phyloP scores from a whole-genome alignment of 192 early-diverging fungal species.

The Podila horticola region DNA sequence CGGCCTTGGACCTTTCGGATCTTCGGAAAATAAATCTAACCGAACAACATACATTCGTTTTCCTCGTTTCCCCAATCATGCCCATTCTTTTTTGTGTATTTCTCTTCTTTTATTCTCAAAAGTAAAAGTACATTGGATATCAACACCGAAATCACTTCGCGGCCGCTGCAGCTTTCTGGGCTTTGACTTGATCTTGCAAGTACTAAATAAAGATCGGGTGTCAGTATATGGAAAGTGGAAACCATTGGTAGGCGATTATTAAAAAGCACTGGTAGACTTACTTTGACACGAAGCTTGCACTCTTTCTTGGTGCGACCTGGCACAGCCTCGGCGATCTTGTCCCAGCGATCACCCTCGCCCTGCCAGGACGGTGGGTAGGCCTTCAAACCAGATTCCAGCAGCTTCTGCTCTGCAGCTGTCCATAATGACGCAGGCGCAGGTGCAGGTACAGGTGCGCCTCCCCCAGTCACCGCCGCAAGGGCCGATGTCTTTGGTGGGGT shows the following conservation, averaged over 20 bases:
- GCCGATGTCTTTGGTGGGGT: conserved; percentile 18
- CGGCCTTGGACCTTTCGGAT: too few relatives aligned
- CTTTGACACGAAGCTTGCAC: conserved; percentile 71
- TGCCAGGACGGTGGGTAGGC: conserved; percentile 66
- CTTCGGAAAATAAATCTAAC: too few relatives aligned
- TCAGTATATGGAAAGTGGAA: neutral
- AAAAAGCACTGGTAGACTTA: conserved; percentile 10
- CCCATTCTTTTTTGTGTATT: too few relatives aligned
- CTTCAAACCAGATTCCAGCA: conserved; percentile 67
- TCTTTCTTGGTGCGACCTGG: conserved; percentile 71
- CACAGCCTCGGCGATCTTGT: conserved; percentile 68
- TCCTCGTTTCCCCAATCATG: too few relatives aligned
- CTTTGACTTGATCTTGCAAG: conserved; percentile 59
- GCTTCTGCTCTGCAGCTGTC: conserved; percentile 62
- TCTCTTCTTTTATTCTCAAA: too few relatives aligned
- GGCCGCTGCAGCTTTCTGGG: conserved; percentile 49
- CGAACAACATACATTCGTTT: too few relatives aligned
- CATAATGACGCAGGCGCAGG: conserved; percentile 53
- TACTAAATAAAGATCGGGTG: conserved; percentile 25
- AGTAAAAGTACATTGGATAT: too few relatives aligned
- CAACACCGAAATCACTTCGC: neutral
- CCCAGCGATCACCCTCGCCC: conserved; percentile 70
- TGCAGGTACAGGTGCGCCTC: conserved; percentile 3
- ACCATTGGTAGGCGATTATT: too few relatives aligned
- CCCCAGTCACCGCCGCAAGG: conserved; percentile 14